These are phyloP conservation scores for Hygrophila difformis DNA, from an alignment of 257 asterid genomes.

Conservation along the genomic window DNA sequence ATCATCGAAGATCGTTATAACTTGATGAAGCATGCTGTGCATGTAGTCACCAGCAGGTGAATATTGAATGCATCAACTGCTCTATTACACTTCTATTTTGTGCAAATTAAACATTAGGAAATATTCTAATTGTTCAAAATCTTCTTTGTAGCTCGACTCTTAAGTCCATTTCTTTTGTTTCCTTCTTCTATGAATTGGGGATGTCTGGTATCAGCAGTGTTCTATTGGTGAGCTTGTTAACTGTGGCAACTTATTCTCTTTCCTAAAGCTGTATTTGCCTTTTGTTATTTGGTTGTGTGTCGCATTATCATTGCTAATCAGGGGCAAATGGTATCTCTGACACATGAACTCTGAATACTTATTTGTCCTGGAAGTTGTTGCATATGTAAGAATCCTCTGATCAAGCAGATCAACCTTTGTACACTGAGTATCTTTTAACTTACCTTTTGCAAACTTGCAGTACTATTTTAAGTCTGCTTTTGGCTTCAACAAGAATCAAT, in stretches of 20 bases:
- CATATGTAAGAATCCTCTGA: too few relatives aligned
- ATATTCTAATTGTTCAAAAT: too few relatives aligned
- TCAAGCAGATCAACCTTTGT: too few relatives aligned
- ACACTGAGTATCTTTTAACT: constrained; percentile 2
- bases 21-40: constrained; percentile 63
- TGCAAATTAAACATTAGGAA: too few relatives aligned
- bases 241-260: not conserved
- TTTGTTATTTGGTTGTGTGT: too few relatives aligned
- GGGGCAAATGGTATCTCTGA: too few relatives aligned
- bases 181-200: constrained; percentile 92
- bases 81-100: constrained; percentile 4
- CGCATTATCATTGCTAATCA: too few relatives aligned
- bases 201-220: constrained; percentile 78
- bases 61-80: too few relatives aligned
- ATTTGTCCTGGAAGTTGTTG: too few relatives aligned
- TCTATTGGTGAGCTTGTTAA: constrained; percentile 46
- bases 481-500: constrained; percentile 80
- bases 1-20: constrained; percentile 50
- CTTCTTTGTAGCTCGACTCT: constrained; percentile 53
- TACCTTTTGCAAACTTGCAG: constrained; percentile 36
- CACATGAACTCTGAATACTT: too few relatives aligned
- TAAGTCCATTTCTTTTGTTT: constrained; percentile 58
- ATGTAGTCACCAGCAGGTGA: constrained; percentile 62
- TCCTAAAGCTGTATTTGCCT: too few relatives aligned
- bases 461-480: constrained; percentile 81